Evolutionary conservation across 331 rosid genomes (phyloP), one percentile per base, ranked within the genome.

Genomic region (Quercus lobata): DNA sequence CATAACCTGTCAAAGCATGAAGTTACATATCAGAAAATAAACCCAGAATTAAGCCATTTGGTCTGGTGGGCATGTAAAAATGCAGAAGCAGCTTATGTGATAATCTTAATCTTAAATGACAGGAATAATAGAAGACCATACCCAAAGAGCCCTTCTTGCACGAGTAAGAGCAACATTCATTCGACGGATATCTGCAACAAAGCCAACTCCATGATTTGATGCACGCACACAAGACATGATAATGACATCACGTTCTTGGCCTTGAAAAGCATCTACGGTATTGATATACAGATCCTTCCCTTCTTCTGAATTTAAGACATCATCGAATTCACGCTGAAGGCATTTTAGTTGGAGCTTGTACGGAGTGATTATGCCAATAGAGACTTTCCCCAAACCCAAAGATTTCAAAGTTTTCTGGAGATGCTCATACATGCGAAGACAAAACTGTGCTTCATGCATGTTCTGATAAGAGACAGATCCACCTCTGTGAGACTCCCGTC

Each of bases 151-250:
- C 86, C 98, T 92, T 84, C 96, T 88, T 84, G 99, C 99, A 68
- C 99, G 99, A 1, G 99, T 96, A 78, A 96, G 97, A 81, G 99
- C 99, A 77, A 96, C 99, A 81, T 96, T 96, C 99, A 96, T 96
- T 49, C 99, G 89, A 2, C 97, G 97, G 54, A 96, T 92, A 77
- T 96, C 99, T 65, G 99, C 90, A 78, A 96, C 98, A 81, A 96
- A 96, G 78, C 98, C 99, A 86, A 96, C 98, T 11, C 99, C 99
- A 17, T 93, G 97, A 83, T 19, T 81, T 25, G 99, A 95, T 72
- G 99, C 98, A 69, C 99, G 98, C 84, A 96, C 98, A 85, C 99
- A 93, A 44, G 99, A 96, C 98, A 96, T 96, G 74, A 96, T 96
- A 63, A 96, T 96, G 81, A 96, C 98, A 84, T 96, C 99, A 18